Percentiles rank a stretch among this genome's conserved stretches.
Evolutionary conservation across 2,329 filamentous ascomycete species (phyloP).

Genomic region (Keithomyces neogunnii): DNA sequence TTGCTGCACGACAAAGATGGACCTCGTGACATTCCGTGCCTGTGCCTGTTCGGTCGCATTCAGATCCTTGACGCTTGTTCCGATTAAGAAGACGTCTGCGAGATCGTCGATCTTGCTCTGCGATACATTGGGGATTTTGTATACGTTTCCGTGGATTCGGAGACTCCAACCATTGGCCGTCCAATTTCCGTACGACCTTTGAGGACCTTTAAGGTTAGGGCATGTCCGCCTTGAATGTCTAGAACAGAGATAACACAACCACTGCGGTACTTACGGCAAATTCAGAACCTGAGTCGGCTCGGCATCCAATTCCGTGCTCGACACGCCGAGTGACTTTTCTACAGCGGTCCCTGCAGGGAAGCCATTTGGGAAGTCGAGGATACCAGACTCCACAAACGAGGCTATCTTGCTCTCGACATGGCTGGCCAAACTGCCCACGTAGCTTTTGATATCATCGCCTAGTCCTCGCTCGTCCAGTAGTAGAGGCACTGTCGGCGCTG

Average conservation of each 20-base stretch:
- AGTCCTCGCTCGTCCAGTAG: slow-evolving; percentile 23
- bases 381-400: slow-evolving; percentile 52
- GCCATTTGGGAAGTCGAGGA: slow-evolving; percentile 59
- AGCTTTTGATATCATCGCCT: slow-evolving; percentile 35
- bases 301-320: slow-evolving; percentile 48
- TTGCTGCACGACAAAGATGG: slow-evolving; percentile 71
- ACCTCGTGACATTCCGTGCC: slow-evolving; percentile 63
- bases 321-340: slow-evolving; percentile 51
- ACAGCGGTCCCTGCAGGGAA: slow-evolving; percentile 56
- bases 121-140: slow-evolving; percentile 64
- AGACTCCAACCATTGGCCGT: slow-evolving; percentile 70
- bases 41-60: slow-evolving; percentile 51
- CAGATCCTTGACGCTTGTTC: slow-evolving; percentile 51
- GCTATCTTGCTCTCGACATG: slow-evolving; percentile 47
- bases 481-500: slow-evolving; percentile 16
- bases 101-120: slow-evolving; percentile 57
- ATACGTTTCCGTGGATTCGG: slow-evolving; percentile 72
- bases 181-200: slow-evolving; percentile 64
- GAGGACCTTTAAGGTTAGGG: background rate
- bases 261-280: slow-evolving; percentile 41
- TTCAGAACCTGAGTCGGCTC: slow-evolving; percentile 64
- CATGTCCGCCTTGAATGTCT: background rate
- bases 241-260: background rate
- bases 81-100: slow-evolving; percentile 63
- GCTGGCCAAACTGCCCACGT: slow-evolving; percentile 41